phyloP scores from a whole-genome alignment of 106 monocot species.

The Allium cepa region DNA sequence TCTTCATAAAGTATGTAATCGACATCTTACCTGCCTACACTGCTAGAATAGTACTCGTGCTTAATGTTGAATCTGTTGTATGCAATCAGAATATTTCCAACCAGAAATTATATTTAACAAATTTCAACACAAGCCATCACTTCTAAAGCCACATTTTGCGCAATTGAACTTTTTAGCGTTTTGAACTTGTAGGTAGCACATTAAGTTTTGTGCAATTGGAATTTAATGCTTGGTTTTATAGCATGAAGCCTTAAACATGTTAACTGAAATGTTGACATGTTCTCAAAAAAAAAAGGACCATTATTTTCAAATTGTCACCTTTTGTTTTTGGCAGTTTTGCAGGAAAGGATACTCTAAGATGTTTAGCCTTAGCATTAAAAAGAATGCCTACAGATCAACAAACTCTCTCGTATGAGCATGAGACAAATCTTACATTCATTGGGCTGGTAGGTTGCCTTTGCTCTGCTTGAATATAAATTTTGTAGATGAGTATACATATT shows the following conservation, averaged over 20 bases:
- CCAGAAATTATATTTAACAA: too few species aligned
- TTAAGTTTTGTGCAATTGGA: too few species aligned
- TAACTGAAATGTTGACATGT: too few species aligned
- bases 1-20: background rate
- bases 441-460: conserved; percentile 53
- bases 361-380: conserved; percentile 95
- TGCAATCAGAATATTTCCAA: too few species aligned
- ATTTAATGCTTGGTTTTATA: too few species aligned
- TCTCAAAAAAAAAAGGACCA: too few species aligned
- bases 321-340: conserved; percentile 60
- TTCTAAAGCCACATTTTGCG: too few species aligned
- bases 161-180: background rate
- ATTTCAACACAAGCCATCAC: too few species aligned
- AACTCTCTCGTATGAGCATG: conserved; percentile 72
- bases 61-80: too few species aligned
- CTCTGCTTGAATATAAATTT: background rate
- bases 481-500: background rate
- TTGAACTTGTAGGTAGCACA: background rate
- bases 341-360: conserved; percentile 84
- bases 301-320: too few species aligned
- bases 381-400: conserved; percentile 84
- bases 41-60: too few species aligned
- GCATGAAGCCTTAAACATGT: too few species aligned
- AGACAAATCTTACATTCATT: conserved; percentile 95
- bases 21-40: background rate